These are phyloP conservation scores for Zarea fungicola DNA, from an alignment of 2,329 filamentous ascomycete species.

Conservation along the genomic window DNA sequence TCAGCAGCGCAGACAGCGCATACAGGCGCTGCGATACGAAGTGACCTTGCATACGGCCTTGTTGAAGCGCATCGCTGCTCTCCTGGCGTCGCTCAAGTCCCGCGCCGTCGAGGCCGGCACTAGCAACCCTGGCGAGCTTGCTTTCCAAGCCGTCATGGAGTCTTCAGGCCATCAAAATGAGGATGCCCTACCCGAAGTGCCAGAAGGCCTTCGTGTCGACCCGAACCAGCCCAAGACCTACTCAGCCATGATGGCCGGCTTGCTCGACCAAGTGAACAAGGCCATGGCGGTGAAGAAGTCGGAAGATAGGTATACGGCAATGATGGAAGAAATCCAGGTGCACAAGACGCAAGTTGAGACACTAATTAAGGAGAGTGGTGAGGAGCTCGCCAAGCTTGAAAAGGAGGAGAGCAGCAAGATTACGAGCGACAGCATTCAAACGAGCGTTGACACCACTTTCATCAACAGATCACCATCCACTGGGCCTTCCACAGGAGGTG, in stretches of 20 bases:
- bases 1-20: conserved; percentile 77
- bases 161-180: conserved; percentile 67
- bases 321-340: conserved; percentile 69
- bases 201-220: conserved; percentile 72
- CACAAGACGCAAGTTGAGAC: conserved; percentile 74
- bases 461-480: conserved; percentile 59
- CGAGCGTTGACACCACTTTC: conserved; percentile 83
- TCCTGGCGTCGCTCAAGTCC: conserved; percentile 68
- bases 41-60: conserved; percentile 89
- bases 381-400: conserved; percentile 75
- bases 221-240: conserved; percentile 75
- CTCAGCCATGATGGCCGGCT: conserved; percentile 96
- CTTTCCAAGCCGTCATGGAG: conserved; percentile 87
- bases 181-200: conserved; percentile 67
- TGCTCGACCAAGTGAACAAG: conserved; percentile 88
- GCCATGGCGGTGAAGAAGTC: conserved; percentile 73
- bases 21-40: conserved; percentile 88
- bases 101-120: conserved; percentile 64
- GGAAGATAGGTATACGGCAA: conserved; percentile 64
- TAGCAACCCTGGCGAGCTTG: conserved; percentile 66
- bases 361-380: conserved; percentile 68
- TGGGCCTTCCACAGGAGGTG: conserved; percentile 38
- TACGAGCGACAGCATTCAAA: conserved; percentile 83
- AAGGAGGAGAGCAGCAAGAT: conserved; percentile 84
- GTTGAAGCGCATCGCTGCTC: conserved; percentile 72